A percentile compares a stretch with the other conserved stretches of the same genome.
Conservation (phyloP, 352 stramenopile species). For the Aphanomyces cochlioides region DNA sequence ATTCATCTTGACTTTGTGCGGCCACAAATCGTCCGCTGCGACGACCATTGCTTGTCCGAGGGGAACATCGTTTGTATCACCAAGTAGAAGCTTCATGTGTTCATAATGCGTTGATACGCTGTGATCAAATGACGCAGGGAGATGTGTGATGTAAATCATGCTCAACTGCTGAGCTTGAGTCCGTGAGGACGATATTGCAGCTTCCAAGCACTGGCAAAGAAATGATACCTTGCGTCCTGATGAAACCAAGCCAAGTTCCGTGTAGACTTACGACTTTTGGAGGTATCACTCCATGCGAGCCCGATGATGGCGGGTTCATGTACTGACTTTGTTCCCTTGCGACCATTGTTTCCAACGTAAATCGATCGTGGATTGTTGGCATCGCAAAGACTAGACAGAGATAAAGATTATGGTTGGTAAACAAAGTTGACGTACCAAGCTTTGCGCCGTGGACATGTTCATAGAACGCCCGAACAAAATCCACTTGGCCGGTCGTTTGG, state of each 20-base stretch:
- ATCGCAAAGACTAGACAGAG: conserved; percentile 56
- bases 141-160: conserved; percentile 30
- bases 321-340: conserved; percentile 65
- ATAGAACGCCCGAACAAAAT: conserved; percentile 73
- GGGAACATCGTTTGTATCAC: neutral
- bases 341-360: conserved; percentile 53
- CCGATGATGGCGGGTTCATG: conserved; percentile 36
- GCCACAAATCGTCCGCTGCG: conserved; percentile 48
- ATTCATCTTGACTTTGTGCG: conserved; percentile 76
- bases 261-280: conserved; percentile 46
- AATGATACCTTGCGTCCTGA: conserved; percentile 39
- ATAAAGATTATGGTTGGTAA: neutral
- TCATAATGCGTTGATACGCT: conserved; percentile 13
- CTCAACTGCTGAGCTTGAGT: conserved; percentile 11
- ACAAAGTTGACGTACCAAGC: conserved; percentile 31
- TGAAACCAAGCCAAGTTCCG: conserved; percentile 54
- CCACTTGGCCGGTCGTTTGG: conserved; percentile 65
- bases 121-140: conserved; percentile 26
- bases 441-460: conserved; percentile 64
- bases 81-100: conserved; percentile 16
- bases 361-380: conserved; percentile 67
- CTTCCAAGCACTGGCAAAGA: conserved; percentile 29
- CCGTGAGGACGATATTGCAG: conserved; percentile 24
- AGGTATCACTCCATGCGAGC: conserved; percentile 33
- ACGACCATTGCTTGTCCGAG: conserved; percentile 23